These are phyloP conservation scores for Penicillium bialowiezense DNA, from an alignment of 495 filamentous ascomycete species.

Conservation along the genomic window DNA sequence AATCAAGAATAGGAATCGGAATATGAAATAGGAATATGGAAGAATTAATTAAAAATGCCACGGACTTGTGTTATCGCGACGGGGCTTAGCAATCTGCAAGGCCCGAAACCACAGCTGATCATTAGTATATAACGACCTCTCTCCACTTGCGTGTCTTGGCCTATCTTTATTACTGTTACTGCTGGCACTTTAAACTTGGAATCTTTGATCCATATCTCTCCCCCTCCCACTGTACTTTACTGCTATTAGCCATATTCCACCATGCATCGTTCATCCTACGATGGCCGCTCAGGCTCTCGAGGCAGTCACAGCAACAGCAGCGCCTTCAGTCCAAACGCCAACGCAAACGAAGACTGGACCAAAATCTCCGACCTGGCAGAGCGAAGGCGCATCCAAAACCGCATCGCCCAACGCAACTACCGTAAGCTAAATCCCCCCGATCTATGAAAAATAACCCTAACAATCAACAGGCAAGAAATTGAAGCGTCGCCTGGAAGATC, in stretches of 20 bases:
- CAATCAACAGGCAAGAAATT: slow-evolving; percentile 83
- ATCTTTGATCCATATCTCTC: not conserved
- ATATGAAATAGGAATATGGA: not conserved
- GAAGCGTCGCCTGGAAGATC: slow-evolving; percentile 94
- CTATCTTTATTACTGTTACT: too few species aligned
- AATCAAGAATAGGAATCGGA: not conserved
- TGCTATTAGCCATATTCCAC: slow-evolving; percentile 10
- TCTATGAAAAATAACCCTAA: not conserved
- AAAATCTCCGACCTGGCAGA: slow-evolving; percentile 98
- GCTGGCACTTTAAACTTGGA: too few species aligned
- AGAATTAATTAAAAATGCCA: slow-evolving; percentile 15
- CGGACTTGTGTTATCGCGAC: slow-evolving; percentile 33
- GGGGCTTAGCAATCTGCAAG: slow-evolving; percentile 36
- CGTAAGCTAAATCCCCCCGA: slow-evolving; percentile 54
- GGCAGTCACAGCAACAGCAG: slow-evolving; percentile 78
- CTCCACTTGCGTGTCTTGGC: not conserved
- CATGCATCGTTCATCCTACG: slow-evolving; percentile 42
- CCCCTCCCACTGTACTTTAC: not conserved
- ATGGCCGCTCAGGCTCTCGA: slow-evolving; percentile 46
- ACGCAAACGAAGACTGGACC: slow-evolving; percentile 98
- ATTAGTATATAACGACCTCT: slow-evolving; percentile 26
- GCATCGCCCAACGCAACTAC: slow-evolving; percentile 97
- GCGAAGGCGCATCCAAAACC: slow-evolving; percentile 91
- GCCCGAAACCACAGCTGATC: slow-evolving; percentile 28
- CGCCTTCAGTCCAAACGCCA: slow-evolving; percentile 93